Conservation (phyloP, 2,329 filamentous ascomycete genomes). For the Balansia obtecta region DNA sequence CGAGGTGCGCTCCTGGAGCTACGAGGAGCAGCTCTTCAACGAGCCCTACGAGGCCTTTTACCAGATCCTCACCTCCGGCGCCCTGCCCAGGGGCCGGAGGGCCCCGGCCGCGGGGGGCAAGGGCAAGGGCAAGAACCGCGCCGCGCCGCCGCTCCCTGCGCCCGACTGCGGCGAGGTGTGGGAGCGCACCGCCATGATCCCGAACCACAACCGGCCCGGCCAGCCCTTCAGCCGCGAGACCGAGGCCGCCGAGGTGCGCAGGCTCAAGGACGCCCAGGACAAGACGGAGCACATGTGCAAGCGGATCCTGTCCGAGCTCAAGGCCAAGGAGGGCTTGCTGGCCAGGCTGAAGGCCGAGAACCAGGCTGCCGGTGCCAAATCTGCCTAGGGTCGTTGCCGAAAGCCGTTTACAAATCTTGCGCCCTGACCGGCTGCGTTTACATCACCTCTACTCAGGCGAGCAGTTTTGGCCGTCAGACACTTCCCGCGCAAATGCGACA, state of each 20-base stretch:
- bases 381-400: constrained; percentile 14
- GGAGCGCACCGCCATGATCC: constrained; percentile 64
- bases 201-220: constrained; percentile 49
- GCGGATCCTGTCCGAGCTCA: constrained; percentile 47
- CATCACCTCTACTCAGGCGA: too few species aligned
- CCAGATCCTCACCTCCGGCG: constrained; percentile 68
- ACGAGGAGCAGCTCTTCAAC: constrained; percentile 95
- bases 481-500: too few species aligned
- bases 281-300: constrained; percentile 49
- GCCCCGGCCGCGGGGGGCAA: constrained; percentile 37
- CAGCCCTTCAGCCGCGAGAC: constrained; percentile 65
- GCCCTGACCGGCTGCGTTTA: too few species aligned
- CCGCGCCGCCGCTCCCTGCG: constrained; percentile 24
- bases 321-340: constrained; percentile 51
- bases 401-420: too few species aligned
- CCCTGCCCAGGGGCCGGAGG: constrained; percentile 37
- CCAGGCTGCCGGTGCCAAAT: constrained; percentile 31
- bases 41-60: constrained; percentile 91
- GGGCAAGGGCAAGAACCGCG: constrained; percentile 32
- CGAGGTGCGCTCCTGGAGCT: constrained; percentile 65
- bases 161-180: constrained; percentile 38
- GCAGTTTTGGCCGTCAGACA: too few species aligned
- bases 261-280: constrained; percentile 49
- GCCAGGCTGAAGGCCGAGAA: constrained; percentile 48
- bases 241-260: constrained; percentile 50